Percentiles rank a stretch among this genome's conserved stretches.
phyloP scores from a whole-genome alignment of 345 rosid species.

The Acer saccharum region DNA sequence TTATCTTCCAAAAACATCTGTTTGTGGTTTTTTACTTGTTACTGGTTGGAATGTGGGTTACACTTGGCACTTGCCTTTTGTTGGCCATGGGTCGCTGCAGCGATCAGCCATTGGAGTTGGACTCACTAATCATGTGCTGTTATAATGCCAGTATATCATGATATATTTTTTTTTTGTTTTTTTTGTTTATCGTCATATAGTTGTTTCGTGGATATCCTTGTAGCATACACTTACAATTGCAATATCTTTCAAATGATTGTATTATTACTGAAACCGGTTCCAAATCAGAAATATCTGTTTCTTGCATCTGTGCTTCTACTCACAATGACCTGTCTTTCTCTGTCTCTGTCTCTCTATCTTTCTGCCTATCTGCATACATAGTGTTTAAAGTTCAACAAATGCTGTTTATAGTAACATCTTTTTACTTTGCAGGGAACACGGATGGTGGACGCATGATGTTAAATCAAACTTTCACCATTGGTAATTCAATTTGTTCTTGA shows the following conservation, averaged over 20 bases:
- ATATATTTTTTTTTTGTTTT: background rate
- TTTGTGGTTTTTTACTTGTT: background rate
- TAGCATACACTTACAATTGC: background rate
- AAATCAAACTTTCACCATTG: constrained; percentile 95
- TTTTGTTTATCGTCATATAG: background rate
- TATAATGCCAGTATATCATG: background rate
- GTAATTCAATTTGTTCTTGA: constrained; percentile 30
- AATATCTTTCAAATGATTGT: background rate
- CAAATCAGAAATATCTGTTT: background rate
- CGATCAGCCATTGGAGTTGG: background rate
- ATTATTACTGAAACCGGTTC: background rate
- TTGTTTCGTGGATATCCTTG: background rate
- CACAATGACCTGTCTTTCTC: too few relatives aligned
- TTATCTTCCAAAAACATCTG: background rate
- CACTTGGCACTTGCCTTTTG: background rate
- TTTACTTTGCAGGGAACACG: constrained; percentile 61
- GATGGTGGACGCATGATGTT: constrained; percentile 71
- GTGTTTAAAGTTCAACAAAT: background rate
- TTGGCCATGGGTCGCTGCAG: background rate
- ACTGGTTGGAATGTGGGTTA: background rate
- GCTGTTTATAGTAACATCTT: background rate
- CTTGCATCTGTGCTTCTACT: constrained; percentile 4
- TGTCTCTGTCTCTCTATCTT: too few relatives aligned
- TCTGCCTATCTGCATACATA: too few relatives aligned
- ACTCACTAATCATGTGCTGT: background rate